Evolutionary conservation across 1,284 basidiomycete species (phyloP).

Genomic region (Ceratobasidium sp.): DNA sequence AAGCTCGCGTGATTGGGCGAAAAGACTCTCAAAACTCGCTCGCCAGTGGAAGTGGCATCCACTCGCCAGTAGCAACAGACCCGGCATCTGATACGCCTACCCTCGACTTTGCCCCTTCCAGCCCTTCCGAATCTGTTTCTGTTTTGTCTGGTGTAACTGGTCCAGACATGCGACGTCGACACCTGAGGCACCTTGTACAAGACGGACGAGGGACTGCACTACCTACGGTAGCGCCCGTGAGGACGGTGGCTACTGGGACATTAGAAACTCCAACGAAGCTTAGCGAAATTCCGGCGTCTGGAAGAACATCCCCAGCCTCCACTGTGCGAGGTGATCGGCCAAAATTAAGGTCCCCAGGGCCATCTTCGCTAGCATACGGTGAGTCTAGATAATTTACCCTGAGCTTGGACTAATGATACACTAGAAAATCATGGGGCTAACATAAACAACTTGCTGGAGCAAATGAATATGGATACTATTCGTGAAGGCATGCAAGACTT

Average conservation of each 20-base stretch:
- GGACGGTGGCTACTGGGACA: slow-evolving; percentile 80
- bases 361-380: slow-evolving; percentile 61
- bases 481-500: slow-evolving; percentile 90
- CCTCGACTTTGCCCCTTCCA: slow-evolving; percentile 47
- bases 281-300: slow-evolving; percentile 75
- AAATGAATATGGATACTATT: slow-evolving; percentile 87
- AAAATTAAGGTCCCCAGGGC: slow-evolving; percentile 18
- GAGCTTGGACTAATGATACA: background rate
- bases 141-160: slow-evolving; percentile 69
- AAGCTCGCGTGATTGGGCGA: slow-evolving; percentile 30
- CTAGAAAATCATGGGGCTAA: slow-evolving; percentile 89
- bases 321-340: slow-evolving; percentile 35
- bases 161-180: slow-evolving; percentile 43
- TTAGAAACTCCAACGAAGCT: slow-evolving; percentile 78
- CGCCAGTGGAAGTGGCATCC: slow-evolving; percentile 43
- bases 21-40: slow-evolving; percentile 47
- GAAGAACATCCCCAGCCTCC: slow-evolving; percentile 60
- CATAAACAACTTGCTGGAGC: slow-evolving; percentile 87
- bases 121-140: slow-evolving; percentile 58
- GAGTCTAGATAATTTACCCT: slow-evolving; percentile 51
- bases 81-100: slow-evolving; percentile 42
- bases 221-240: slow-evolving; percentile 80
- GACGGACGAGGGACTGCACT: slow-evolving; percentile 80
- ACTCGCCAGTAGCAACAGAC: slow-evolving; percentile 41
- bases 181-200: slow-evolving; percentile 41